Evolutionary conservation across 1,139 yeast genomes (phyloP), one percentile per base, ranked within the genome.

Genomic region (Hyphopichia fennica): DNA sequence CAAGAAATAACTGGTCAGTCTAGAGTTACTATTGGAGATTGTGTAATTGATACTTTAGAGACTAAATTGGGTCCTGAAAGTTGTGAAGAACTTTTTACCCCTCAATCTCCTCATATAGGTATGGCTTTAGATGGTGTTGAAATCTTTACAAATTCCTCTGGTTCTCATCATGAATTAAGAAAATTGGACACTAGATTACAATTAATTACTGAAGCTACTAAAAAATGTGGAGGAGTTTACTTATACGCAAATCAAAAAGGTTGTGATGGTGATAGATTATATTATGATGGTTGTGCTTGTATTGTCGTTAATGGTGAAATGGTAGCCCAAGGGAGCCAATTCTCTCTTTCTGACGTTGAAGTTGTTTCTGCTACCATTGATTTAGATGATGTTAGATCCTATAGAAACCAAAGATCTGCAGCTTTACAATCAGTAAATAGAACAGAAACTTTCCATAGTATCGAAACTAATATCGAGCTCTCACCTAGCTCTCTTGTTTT

Each of bases 121-220:
- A 83, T 93, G 88, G 81, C 96, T 0, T 71, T 93, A 33, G 97
- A 90, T 62, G 99, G 99, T 38, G 96, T 91, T 14, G 99, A 93
- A 63, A 90, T 93, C 54, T 79, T 93, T 57, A 90, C 98, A 38
- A 93, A 93, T 62, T 90, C 97, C 1, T 84, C 95, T 20, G 99
- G 99, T 2, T 87, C 96, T 11, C 99, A 93, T 59, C 99, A 93
- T 60, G 98, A 93, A 65, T 76, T 95, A 51, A 77, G 99, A 48
- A 93, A 93, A 60, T 75, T 93, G 51, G 81, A 91, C 62, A 84
- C 90, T 4, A 76, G 99, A 53, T 71, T 93, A 68, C 80, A 85
- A 44, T 76, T 95, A 55, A 95, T 93, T 52, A 80, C 83, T 25
- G 96, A 87, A 60, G 99, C 99, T 2, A 90, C 98, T 4, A 79